phyloP scores from a whole-genome alignment of 2,329 filamentous ascomycete species.

The Grosmannia huntii region DNA sequence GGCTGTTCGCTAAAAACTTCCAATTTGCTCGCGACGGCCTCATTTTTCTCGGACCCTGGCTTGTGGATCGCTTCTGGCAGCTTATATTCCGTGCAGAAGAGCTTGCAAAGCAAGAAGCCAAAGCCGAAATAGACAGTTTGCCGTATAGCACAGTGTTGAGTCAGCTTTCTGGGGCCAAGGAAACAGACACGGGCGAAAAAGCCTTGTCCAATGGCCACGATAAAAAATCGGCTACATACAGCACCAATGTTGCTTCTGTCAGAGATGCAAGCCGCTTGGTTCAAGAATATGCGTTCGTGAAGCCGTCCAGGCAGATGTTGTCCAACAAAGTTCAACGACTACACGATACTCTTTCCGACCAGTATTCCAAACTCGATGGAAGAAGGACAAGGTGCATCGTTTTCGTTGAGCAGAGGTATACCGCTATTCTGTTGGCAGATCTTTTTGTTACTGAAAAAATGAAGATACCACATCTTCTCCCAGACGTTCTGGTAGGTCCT shows the following conservation, averaged over 20 bases:
- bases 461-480: conserved; percentile 42
- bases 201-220: neutral
- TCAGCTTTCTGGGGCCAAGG: too few species aligned
- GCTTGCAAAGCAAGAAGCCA: conserved; percentile 45
- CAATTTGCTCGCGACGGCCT: conserved; percentile 45
- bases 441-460: conserved; percentile 48
- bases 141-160: conserved; percentile 5
- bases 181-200: neutral
- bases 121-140: conserved; percentile 24
- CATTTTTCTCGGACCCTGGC: conserved; percentile 67
- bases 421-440: conserved; percentile 59
- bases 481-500: conserved; percentile 46
- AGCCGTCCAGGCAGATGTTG: conserved; percentile 28
- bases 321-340: conserved; percentile 65
- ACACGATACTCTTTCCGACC: conserved; percentile 39
- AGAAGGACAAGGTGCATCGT: conserved; percentile 59
- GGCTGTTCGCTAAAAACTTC: conserved; percentile 43
- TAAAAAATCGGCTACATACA: neutral
- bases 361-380: conserved; percentile 46
- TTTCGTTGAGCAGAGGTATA: conserved; percentile 70
- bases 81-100: conserved; percentile 53
- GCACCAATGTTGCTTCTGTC: conserved; percentile 33
- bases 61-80: conserved; percentile 69
- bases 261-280: conserved; percentile 45
- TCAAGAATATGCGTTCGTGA: conserved; percentile 31